Percentiles rank a stretch among this genome's conserved stretches.
Evolutionary conservation across 805 yeast genomes (phyloP).

Genomic region (Debaryomyces maramus): DNA sequence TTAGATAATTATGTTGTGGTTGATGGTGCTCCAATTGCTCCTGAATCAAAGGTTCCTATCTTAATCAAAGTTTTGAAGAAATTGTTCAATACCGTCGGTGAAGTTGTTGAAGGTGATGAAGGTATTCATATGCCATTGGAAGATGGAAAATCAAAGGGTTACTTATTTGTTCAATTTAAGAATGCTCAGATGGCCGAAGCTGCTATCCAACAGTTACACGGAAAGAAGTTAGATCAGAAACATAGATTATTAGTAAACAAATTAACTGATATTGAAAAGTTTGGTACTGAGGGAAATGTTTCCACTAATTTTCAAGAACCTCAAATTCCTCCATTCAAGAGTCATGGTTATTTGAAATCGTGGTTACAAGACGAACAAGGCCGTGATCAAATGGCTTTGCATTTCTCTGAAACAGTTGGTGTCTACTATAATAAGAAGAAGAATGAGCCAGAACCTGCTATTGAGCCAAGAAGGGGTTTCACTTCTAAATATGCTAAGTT

Average conservation of each 20-base stretch:
- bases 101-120: slow-evolving; percentile 54
- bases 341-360: slow-evolving; percentile 78
- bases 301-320: slow-evolving; percentile 70
- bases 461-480: slow-evolving; percentile 81
- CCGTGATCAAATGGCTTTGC: slow-evolving; percentile 87
- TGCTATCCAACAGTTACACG: slow-evolving; percentile 78
- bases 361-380: slow-evolving; percentile 90
- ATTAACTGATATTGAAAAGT: slow-evolving; percentile 79
- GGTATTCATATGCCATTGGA: slow-evolving; percentile 83
- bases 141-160: slow-evolving; percentile 81
- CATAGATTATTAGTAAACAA: slow-evolving; percentile 86
- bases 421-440: slow-evolving; percentile 83
- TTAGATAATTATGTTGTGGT: slow-evolving; percentile 80
- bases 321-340: slow-evolving; percentile 64
- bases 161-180: slow-evolving; percentile 78
- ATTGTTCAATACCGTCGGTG: slow-evolving; percentile 75
- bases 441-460: slow-evolving; percentile 69
- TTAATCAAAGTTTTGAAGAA: slow-evolving; percentile 83
- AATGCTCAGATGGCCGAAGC: slow-evolving; percentile 65
- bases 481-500: slow-evolving; percentile 85
- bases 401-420: slow-evolving; percentile 76
- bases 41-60: slow-evolving; percentile 81
- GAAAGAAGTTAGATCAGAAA: slow-evolving; percentile 89
- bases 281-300: slow-evolving; percentile 63
- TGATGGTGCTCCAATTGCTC: slow-evolving; percentile 96